Evolutionary conservation across 2,329 filamentous ascomycete genomes (phyloP), one percentile per base, ranked within the genome.

Genomic region (Chrysoporthe austroafricana): DNA sequence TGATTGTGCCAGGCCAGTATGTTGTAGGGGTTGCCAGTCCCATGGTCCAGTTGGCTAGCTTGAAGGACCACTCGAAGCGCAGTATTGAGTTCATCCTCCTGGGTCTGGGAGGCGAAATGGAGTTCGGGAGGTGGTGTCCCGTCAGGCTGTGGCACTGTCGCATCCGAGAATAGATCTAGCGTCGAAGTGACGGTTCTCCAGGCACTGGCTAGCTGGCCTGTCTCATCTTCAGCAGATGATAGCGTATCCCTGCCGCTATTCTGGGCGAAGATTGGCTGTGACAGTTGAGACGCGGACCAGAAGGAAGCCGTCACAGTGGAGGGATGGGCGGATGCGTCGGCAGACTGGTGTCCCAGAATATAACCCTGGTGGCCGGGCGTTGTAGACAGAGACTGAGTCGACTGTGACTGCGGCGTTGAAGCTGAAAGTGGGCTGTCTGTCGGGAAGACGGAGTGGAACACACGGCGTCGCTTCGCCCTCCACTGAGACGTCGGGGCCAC

Each of bases 121-220:
- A 77, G 77, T 71, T 80, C 80, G 18, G 83, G 77, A 48, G 78
- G 74, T 60, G 85, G 74, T 32, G 81, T 77, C 42, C 84, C 85
- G 73, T 86, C 86, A 34, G 83, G 85, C 73, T 86, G 85, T 73
- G 87, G 84, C 8, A 79, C 81, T 2, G 85, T 79, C 56, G 86
- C 84, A 11, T 85, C 85, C n/a, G 82, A 76, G 9, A 87, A 85
- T 32, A 90, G 79, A 59, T 83, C 81, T 58, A 90, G 85, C 44
- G 80, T 80, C 42, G 85, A 81, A 18, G 87, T 90, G 69, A 90
- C 87, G 39, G 81, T 78, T 73, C 88, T 85, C 88, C 88, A 90
- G 67, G 88, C 86, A 70, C 84, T 80, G 73, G 90, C 86, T 82
- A 84, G 89, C 70, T 81, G 82, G 64, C 83, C 80, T 76, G 89